Base-by-base conservation (phyloP, 768 basidiomycete species). In the Suillus subaureus region DNA sequence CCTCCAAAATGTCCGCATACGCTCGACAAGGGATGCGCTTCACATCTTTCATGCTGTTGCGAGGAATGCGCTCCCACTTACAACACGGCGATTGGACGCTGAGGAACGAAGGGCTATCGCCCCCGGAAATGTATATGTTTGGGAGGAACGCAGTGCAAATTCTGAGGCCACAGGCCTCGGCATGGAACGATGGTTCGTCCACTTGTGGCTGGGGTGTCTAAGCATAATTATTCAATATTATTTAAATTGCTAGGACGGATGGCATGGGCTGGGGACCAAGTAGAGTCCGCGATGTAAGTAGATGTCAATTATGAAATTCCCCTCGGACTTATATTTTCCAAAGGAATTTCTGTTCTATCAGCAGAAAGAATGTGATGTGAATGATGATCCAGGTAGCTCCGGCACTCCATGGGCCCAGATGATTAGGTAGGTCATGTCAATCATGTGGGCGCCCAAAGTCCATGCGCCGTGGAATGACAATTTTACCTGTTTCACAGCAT, bases 191-290 rank as follows among this genome's bases (percentile, higher is more conserved):
- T 93, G 93, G 89, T 87, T 71, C 43, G 80, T 73, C 52, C 39
- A 33, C 58, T 23, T 43, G n/a, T 57, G 33, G 26, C 31, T 28
- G 23, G 9, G 13, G 26, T 23, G 6, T 49, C 31, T 11, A 28
- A 49, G 18, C 62, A 18, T 55, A 28, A 40, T 23, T 42, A 54
- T 63, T 52, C 43, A 45, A 51, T 62, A 61, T 64, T 66, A 51
- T 61, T n/a, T 23, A 11, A 49, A 28, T 60, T 33, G 11, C 18
- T 69, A 83, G 82, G 82, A 86, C 85, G 9, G 85, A 86, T 68
- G 85, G 92, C 45, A 90, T 93, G 85, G 89, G 90, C 56, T 94
- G 92, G 92, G 91, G 91, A 37, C 90, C 92, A 16, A 92, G 90
- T 74, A 84, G 92, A 21, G 84, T 93, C 70, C 79, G 91, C 80